Conservation (phyloP, 192 early-diverging fungal species). For the Chytriomyces sp. region DNA sequence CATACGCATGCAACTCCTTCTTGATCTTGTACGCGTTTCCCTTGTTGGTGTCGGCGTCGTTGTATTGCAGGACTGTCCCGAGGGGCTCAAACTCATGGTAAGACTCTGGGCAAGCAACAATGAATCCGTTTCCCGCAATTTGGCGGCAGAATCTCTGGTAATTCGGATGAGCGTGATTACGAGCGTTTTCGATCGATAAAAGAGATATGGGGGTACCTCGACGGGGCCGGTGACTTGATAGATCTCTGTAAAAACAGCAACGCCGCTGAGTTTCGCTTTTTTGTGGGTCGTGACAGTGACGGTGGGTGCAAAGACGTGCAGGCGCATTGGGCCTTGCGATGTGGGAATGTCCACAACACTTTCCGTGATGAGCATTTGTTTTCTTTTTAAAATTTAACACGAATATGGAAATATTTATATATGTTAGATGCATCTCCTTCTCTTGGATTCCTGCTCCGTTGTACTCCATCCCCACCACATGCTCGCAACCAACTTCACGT, state of each 20-base stretch:
- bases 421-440: too few species aligned
- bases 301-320: conserved; percentile 62
- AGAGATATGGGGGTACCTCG: background rate
- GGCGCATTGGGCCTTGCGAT: conserved; percentile 54
- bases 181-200: too few species aligned
- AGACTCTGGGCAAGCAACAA: conserved; percentile 57
- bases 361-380: conserved; percentile 60
- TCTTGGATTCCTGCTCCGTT: too few species aligned
- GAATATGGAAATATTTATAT: too few species aligned
- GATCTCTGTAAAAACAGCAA: conserved; percentile 59
- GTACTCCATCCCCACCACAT: too few species aligned
- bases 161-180: background rate
- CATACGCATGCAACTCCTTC: conserved; percentile 60
- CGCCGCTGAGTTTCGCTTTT: conserved; percentile 58
- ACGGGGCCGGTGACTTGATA: conserved; percentile 61
- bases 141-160: conserved; percentile 62
- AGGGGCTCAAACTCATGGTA: conserved; percentile 67
- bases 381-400: too few species aligned
- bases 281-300: conserved; percentile 54
- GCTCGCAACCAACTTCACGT: too few species aligned
- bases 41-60: conserved; percentile 55
- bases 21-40: conserved; percentile 67
- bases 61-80: conserved; percentile 59
- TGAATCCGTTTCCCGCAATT: conserved; percentile 50
- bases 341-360: conserved; percentile 50